Conservation (phyloP, 106 monocot species). For the Dioscorea dumetorum region DNA sequence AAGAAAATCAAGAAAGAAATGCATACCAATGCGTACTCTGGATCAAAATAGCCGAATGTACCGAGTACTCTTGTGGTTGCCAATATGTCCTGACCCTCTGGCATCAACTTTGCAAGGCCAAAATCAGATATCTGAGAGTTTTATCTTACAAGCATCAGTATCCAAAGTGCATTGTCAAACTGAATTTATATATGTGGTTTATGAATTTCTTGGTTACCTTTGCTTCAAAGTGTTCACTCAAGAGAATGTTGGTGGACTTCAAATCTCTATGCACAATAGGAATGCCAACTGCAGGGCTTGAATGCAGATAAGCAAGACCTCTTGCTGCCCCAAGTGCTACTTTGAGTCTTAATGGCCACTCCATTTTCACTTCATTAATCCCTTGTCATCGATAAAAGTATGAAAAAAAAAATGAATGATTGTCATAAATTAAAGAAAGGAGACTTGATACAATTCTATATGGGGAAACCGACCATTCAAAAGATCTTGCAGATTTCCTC, state of each 20-base stretch:
- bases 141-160: background rate
- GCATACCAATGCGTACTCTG: conserved; percentile 78
- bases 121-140: conserved; percentile 77
- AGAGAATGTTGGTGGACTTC: conserved; percentile 89
- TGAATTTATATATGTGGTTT: no score
- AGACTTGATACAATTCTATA: background rate
- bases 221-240: conserved; percentile 53
- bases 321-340: conserved; percentile 80
- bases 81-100: conserved; percentile 45
- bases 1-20: conserved; percentile 4
- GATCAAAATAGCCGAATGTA: conserved; percentile 94
- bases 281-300: conserved; percentile 44
- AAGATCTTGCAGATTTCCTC: conserved; percentile 69
- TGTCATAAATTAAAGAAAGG: background rate
- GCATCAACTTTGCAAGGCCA: conserved; percentile 91
- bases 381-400: conserved; percentile 15
- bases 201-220: conserved; percentile 46
- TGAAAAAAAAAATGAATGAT: background rate
- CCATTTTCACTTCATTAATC: conserved; percentile 50
- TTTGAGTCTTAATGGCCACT: conserved; percentile 69
- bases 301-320: conserved; percentile 84
- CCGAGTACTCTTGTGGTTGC: conserved; percentile 62
- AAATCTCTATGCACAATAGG: conserved; percentile 85
- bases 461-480: conserved; percentile 46
- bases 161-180: no score